These are phyloP conservation scores for Rosa lucieae DNA, from an alignment of 306 rosid genomes.

Conservation along the genomic window DNA sequence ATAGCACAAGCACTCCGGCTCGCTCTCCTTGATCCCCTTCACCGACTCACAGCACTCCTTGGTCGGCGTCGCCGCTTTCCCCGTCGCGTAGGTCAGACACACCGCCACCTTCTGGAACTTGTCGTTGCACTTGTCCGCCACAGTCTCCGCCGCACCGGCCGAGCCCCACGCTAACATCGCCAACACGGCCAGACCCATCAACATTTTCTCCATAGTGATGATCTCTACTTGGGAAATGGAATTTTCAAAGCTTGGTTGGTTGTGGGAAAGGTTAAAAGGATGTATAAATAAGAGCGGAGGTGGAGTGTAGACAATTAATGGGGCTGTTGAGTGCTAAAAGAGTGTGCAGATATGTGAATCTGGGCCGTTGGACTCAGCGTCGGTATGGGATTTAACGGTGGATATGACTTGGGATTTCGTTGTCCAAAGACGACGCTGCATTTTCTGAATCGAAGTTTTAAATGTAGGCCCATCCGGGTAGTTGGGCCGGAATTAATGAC, in stretches of 20 bases:
- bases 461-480: constrained; percentile 17
- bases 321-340: background rate
- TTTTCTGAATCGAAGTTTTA: constrained; percentile 1
- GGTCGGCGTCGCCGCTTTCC: constrained; percentile 47
- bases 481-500: constrained; percentile 34
- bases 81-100: constrained; percentile 59
- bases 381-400: background rate
- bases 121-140: constrained; percentile 38
- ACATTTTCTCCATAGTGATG: background rate
- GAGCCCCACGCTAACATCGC: background rate
- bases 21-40: constrained; percentile 36
- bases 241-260: background rate
- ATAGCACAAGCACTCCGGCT: constrained; percentile 76
- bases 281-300: background rate
- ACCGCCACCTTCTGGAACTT: constrained; percentile 45
- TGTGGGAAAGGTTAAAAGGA: background rate
- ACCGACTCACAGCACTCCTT: constrained; percentile 64
- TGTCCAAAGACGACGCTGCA: background rate
- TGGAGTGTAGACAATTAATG: background rate
- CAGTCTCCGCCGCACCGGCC: background rate
- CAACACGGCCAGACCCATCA: background rate
- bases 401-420: background rate
- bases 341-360: background rate
- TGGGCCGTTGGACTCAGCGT: background rate
- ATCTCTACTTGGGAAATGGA: background rate